These are phyloP conservation scores for Plenodomus biglobosus DNA, from an alignment of 2,329 filamentous ascomycete species.

Conservation along the genomic window DNA sequence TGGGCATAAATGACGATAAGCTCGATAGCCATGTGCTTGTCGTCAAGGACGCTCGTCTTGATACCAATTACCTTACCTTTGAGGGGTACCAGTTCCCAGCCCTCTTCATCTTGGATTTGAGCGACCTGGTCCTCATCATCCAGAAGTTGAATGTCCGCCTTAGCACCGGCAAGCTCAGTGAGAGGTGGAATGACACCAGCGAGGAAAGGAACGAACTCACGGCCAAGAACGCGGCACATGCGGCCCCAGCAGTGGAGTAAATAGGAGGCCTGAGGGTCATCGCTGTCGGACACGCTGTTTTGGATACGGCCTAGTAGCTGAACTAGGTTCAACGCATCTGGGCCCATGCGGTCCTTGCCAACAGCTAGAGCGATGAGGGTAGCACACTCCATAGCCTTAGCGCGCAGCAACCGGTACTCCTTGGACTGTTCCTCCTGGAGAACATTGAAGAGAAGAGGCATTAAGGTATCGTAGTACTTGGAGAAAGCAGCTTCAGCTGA, in stretches of 20 bases:
- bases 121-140: conserved; percentile 95
- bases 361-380: conserved; percentile 94
- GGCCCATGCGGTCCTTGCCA: conserved; percentile 86
- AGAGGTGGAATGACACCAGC: conserved; percentile 92
- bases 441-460: conserved; percentile 91
- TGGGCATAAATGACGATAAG: conserved; percentile 96
- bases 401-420: conserved; percentile 85
- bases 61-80: conserved; percentile 99
- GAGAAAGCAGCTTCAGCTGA: conserved; percentile 93
- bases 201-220: conserved; percentile 90
- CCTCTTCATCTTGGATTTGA: conserved; percentile 89
- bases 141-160: conserved; percentile 93
- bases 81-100: conserved; percentile 94
- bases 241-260: conserved; percentile 98
- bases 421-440: conserved; percentile 88
- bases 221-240: conserved; percentile 92
- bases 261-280: conserved; percentile 96
- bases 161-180: conserved; percentile 85
- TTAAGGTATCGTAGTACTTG: conserved; percentile 93
- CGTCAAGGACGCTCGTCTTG: conserved; percentile 92
- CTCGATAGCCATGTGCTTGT: conserved; percentile 99
- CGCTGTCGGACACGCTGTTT: conserved; percentile 74
- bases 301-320: conserved; percentile 87
- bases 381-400: conserved; percentile 99
- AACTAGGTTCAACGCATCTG: conserved; percentile 83